Evolutionary conservation across 2,329 filamentous ascomycete genomes (phyloP).

Genomic region (Calonectria pauciramosa): DNA sequence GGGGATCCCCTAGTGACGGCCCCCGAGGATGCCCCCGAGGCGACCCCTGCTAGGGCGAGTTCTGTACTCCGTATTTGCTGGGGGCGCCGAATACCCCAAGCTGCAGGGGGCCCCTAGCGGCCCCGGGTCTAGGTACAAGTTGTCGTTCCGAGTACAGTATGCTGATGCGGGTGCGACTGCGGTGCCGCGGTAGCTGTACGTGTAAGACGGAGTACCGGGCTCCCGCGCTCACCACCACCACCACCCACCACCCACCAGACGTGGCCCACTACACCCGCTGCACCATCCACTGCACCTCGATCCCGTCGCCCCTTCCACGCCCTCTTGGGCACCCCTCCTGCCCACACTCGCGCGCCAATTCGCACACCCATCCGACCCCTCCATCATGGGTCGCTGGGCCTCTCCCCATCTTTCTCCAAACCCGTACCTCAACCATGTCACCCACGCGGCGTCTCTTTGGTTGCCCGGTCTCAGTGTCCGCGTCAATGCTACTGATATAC

Average conservation of each 20-base stretch:
- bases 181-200: slow-evolving; percentile 18
- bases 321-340: slow-evolving; percentile 5
- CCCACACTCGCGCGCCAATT: slow-evolving; percentile 6
- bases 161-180: not conserved
- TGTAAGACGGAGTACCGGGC: slow-evolving; percentile 5
- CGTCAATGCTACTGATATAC: slow-evolving; percentile 23
- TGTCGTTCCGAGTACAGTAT: slow-evolving; percentile 8
- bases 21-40: slow-evolving; percentile 19
- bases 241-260: slow-evolving; percentile 10
- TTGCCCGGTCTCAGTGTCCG: slow-evolving; percentile 34
- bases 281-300: slow-evolving; percentile 3
- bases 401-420: slow-evolving; percentile 43
- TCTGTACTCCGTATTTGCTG: slow-evolving; percentile 14
- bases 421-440: slow-evolving; percentile 31
- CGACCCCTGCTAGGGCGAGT: slow-evolving; percentile 12
- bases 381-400: slow-evolving; percentile 5
- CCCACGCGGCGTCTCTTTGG: slow-evolving; percentile 33
- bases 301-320: slow-evolving; percentile 14
- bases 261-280: slow-evolving; percentile 8
- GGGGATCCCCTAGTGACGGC: slow-evolving; percentile 25
- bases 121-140: not conserved
- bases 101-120: slow-evolving; percentile 18
- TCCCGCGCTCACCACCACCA: slow-evolving; percentile 26
- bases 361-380: slow-evolving; percentile 16
- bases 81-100: slow-evolving; percentile 28